A percentile compares a stretch with the other conserved stretches of the same genome.
phyloP scores from a whole-genome alignment of 2,329 filamentous ascomycete species.

The Pyrenophora graminea region DNA sequence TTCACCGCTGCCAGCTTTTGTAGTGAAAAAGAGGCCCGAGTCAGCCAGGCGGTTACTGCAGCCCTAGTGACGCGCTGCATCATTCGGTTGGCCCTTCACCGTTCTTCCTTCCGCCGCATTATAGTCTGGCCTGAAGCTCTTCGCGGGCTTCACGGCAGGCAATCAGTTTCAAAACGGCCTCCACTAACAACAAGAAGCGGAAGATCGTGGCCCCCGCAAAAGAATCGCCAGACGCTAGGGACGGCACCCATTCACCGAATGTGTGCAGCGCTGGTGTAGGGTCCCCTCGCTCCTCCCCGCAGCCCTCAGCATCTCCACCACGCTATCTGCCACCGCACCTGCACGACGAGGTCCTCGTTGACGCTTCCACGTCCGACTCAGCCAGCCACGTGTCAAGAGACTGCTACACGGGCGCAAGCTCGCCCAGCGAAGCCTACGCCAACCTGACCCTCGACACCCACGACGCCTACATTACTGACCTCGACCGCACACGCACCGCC shows the following conservation, averaged over 20 bases:
- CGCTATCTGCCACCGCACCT: constrained; percentile 62
- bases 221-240: constrained; percentile 15
- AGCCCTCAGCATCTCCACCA: constrained; percentile 46
- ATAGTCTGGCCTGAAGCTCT: constrained; percentile 43
- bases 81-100: constrained; percentile 7
- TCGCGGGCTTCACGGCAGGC: constrained; percentile 46
- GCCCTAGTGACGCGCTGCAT: constrained; percentile 26
- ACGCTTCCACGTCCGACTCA: constrained; percentile 40
- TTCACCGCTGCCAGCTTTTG: constrained; percentile 15
- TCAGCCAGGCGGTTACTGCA: constrained; percentile 2
- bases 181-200: constrained; percentile 54
- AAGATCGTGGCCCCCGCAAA: constrained; percentile 48
- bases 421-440: constrained; percentile 59
- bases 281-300: constrained; percentile 47
- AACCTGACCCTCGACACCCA: constrained; percentile 55
- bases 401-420: constrained; percentile 49
- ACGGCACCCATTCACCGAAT: constrained; percentile 36
- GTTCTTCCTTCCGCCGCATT: constrained; percentile 10
- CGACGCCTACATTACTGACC: constrained; percentile 36
- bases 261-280: constrained; percentile 32
- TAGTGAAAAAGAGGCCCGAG: constrained; percentile 8
- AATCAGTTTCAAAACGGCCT: constrained; percentile 47
- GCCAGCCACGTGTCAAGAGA: constrained; percentile 33
- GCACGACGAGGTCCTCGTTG: constrained; percentile 54
- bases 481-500: constrained; percentile 28